Evolutionary conservation across 305 asterid genomes (phyloP).

Genomic region (Solanum hybrid): DNA sequence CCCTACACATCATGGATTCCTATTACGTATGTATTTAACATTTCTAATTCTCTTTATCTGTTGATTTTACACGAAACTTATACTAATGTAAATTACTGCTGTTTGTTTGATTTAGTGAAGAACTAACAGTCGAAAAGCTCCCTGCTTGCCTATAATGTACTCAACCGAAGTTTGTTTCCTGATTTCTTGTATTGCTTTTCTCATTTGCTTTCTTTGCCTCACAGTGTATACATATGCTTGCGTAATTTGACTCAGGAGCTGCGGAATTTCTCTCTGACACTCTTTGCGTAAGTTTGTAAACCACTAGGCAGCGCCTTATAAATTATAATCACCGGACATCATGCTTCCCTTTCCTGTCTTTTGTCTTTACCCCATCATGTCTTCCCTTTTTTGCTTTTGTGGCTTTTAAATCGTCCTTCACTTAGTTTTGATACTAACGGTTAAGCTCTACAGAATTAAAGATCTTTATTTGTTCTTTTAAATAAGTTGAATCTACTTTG

Average conservation of each 20-base stretch:
- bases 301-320: background rate
- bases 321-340: background rate
- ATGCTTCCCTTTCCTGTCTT: slow-evolving; percentile 1
- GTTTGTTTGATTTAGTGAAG: background rate
- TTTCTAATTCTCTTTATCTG: background rate
- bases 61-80: background rate
- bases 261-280: slow-evolving; percentile 72
- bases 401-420: background rate
- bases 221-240: slow-evolving; percentile 76
- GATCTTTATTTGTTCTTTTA: background rate
- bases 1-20: slow-evolving; percentile 99
- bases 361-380: background rate
- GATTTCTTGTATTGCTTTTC: background rate
- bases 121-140: background rate
- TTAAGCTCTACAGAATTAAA: background rate
- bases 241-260: slow-evolving; percentile 78
- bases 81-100: background rate
- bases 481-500: background rate
- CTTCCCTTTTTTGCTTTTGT: background rate
- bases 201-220: slow-evolving; percentile 9
- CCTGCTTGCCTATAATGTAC: background rate
- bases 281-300: slow-evolving; percentile 67
- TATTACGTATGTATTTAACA: slow-evolving; percentile 51
- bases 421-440: background rate
- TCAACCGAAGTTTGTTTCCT: background rate